Evolutionary conservation across 352 stramenopile genomes (phyloP), one percentile per base, ranked within the genome.

Genomic region (Pythium phragmitis): DNA sequence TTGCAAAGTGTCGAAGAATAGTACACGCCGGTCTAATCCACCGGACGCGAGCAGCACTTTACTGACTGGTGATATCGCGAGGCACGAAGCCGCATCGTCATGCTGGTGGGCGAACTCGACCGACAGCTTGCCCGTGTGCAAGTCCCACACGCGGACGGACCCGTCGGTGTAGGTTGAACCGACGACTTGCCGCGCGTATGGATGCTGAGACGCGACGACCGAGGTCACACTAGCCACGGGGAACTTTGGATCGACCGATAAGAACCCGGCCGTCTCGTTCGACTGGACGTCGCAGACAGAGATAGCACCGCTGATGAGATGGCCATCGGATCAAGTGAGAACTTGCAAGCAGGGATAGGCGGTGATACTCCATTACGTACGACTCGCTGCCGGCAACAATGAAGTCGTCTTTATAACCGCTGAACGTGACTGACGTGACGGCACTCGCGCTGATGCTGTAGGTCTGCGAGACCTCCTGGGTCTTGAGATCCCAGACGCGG

Each of bases 401-500:
- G 39, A 77, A 77, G 43, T 92, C 83, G 62, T 92, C 80, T 55
- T 88, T 89, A 67, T 87, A 85, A 17, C 83, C 83, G 39, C 75
- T 85, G 50, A 92, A 92, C 0, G 76, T 67, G 23, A 92, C 77
- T 8, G 70, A 86, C 3, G 76, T 87, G 64, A 92, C 73, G 21
- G 76, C 65, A 41, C 78, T 92, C 13, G 80, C 70, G 55, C 81
- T 85, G 56, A 87, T 74, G 49, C 64, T 79, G 60, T 89, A 91
- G 19, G 64, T 76, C 63, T 92, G 81, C 39, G 75, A 84, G 36
- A 89, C 60, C 48, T 91, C 76, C 46, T 91, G 83, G 4, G 79
- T 87, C 59, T 92, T 92, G 21, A 92, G 69, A 36, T 91, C 81
- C 83, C 81, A 92, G 13, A 92, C 79, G 23, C 73, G 79, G 48